Conservation (phyloP, 345 rosid genomes). For the Euphorbia lathyris region DNA sequence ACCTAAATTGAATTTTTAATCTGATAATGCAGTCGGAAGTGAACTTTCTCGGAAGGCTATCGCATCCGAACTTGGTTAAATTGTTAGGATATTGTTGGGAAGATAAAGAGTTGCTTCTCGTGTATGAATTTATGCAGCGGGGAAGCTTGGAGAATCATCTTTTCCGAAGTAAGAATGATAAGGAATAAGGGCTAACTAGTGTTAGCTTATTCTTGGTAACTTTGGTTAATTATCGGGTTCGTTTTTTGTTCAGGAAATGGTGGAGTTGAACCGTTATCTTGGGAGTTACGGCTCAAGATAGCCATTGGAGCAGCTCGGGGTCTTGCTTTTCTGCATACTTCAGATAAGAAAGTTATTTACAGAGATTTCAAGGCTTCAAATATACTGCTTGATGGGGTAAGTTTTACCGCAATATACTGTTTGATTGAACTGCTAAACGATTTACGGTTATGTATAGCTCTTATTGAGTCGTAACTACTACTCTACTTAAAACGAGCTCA, state of each 20-base stretch:
- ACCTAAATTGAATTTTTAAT: constrained; percentile 1
- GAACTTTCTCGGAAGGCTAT: constrained; percentile 73
- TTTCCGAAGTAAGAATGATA: constrained; percentile 56
- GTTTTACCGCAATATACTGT: constrained; percentile 19
- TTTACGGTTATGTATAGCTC: not conserved
- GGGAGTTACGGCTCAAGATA: constrained; percentile 78
- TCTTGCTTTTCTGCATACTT: constrained; percentile 66
- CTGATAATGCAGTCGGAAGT: constrained; percentile 65
- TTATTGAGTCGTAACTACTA: not conserved
- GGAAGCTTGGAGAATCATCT: constrained; percentile 87
- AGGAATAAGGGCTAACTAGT: too few relatives aligned
- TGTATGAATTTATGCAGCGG: constrained; percentile 70
- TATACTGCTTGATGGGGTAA: constrained; percentile 72
- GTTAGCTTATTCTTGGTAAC: not conserved
- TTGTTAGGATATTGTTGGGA: constrained; percentile 82
- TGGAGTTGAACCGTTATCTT: constrained; percentile 58
- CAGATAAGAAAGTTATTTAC: constrained; percentile 70
- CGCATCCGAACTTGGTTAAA: constrained; percentile 77
- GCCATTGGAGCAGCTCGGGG: constrained; percentile 80
- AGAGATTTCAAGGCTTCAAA: constrained; percentile 85
- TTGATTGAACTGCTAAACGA: too few relatives aligned
- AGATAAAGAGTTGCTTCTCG: constrained; percentile 68
- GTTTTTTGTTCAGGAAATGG: constrained; percentile 40
- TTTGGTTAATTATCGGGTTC: constrained; percentile 5
- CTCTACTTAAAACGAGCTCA: not conserved